Base-by-base conservation (phyloP, 2,329 filamentous ascomycete genomes). In the Fusarium globosum region DNA sequence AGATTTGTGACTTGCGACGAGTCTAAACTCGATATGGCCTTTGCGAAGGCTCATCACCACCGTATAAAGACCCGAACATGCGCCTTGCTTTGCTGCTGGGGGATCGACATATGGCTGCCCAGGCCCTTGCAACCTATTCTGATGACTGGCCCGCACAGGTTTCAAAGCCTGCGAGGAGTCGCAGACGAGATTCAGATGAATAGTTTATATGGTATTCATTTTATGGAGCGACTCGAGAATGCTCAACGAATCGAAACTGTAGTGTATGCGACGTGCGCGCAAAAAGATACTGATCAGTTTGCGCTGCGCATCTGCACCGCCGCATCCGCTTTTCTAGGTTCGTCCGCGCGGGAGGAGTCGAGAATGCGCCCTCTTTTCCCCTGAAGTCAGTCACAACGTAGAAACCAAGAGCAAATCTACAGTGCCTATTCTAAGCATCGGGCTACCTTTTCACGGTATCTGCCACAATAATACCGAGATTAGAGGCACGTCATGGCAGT, bases 281-380 rank as follows among this genome's bases (percentile, higher is more conserved):
- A 72, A 65, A 61, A 62, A 55, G 36, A 57, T 43, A 52, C 33
- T 71, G 61, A 48, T 63, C 55, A 39, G 49, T 61, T 61, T 71
- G 69, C 63, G 63, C 68, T 56, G 61, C 62, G 68, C 62, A 57
- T 39, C 21, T 57, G 71, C 68, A 74, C 71, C 39, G 63, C 71
- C 63, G 71, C 71, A 73, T 74, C 71, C 71, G 71, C 71, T 73
- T 73, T 72, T 73, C 71, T 69, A 62, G 63, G 71, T 73, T 74
- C 71, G 49, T 68, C 46, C 45, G 52, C 52, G 62, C 57, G 61
- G 28, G 61, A 61, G 55, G 53, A 68, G 61, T 72, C 63, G 38
- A 73, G 71, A 74, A 72, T 72, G 68, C 71, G 68, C 71, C 68
- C 41, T 61, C 53, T 59, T 61, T 65, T 65, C 64, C 69, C 68